A percentile compares a stretch with the other conserved stretches of the same genome.
Evolutionary conservation across 345 rosid species (phyloP).

Genomic region (Salix purpurea): DNA sequence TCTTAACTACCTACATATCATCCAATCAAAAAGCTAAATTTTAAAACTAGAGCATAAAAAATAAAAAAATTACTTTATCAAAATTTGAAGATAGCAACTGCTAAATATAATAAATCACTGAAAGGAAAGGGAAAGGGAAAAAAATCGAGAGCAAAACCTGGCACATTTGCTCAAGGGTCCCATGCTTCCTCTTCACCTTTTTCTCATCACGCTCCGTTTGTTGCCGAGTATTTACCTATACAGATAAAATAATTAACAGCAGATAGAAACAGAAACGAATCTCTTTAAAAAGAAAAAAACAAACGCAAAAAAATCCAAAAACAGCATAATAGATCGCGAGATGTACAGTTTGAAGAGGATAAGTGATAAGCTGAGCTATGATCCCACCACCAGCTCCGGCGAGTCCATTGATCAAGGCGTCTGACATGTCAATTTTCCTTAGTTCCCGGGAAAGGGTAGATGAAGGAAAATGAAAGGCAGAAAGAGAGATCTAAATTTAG

Average conservation of each 20-base stretch:
- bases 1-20: constrained; percentile 10
- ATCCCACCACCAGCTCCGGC: constrained; percentile 98
- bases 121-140: background rate
- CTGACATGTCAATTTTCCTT: constrained; percentile 52
- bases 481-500: background rate
- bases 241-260: constrained; percentile 9
- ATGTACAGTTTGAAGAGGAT: constrained; percentile 88
- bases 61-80: background rate
- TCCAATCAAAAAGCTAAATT: background rate
- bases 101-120: background rate
- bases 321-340: background rate
- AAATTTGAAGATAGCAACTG: background rate
- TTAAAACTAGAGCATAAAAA: background rate
- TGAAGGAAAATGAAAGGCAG: background rate
- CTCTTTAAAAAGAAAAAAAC: background rate
- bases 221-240: constrained; percentile 89
- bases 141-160: constrained; percentile 44
- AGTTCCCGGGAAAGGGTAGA: constrained; percentile 3
- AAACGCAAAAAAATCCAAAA: background rate
- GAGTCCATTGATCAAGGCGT: constrained; percentile 89
- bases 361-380: constrained; percentile 90
- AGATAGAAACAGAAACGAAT: background rate
- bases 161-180: constrained; percentile 69
- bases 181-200: constrained; percentile 68
- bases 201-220: constrained; percentile 91